These are phyloP conservation scores for Fusarium robinianum DNA, from an alignment of 2,329 filamentous ascomycete genomes.

Conservation along the genomic window DNA sequence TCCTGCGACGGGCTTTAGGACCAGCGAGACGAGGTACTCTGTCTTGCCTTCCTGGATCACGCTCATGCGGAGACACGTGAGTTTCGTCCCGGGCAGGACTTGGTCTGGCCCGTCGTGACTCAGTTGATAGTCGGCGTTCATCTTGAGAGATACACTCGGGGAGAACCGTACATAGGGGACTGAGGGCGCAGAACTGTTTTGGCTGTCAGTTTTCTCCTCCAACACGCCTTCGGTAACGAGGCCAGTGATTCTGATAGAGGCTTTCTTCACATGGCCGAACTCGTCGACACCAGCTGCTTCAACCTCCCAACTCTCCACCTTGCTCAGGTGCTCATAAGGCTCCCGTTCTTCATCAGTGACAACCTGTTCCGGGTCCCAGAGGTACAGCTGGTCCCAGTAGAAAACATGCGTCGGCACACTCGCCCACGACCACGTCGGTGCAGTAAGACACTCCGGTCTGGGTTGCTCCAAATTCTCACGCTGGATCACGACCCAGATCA, in stretches of 20 bases:
- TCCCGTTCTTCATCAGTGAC: conserved; percentile 5
- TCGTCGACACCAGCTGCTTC: conserved; percentile 5
- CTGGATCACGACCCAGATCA: conserved; percentile 4
- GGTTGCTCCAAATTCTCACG: conserved; percentile 1
- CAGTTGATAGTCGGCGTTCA: not conserved
- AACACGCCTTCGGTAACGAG: conserved; percentile 1
- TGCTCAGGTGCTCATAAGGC: conserved; percentile 6
- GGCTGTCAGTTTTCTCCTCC: not conserved
- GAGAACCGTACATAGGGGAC: not conserved
- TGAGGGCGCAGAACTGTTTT: not conserved
- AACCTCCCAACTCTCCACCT: conserved; percentile 4
- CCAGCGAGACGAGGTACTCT: conserved; percentile 1
- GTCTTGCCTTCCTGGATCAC: not conserved
- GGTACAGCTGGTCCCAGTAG: conserved; percentile 6
- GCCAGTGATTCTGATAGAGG: conserved; percentile 1
- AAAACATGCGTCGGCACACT: conserved; percentile 1
- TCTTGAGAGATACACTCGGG: not conserved
- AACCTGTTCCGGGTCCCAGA: conserved; percentile 1
- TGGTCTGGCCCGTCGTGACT: not conserved
- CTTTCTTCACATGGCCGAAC: conserved; percentile 4
- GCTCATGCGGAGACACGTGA: not conserved
- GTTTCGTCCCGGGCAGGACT: not conserved
- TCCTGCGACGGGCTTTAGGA: not conserved
- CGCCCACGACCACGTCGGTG: conserved; percentile 14
- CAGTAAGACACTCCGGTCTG: not conserved